Evolutionary conservation across 192 early-diverging fungal genomes (phyloP).

Genomic region (Phlyctochytrium arcticum): DNA sequence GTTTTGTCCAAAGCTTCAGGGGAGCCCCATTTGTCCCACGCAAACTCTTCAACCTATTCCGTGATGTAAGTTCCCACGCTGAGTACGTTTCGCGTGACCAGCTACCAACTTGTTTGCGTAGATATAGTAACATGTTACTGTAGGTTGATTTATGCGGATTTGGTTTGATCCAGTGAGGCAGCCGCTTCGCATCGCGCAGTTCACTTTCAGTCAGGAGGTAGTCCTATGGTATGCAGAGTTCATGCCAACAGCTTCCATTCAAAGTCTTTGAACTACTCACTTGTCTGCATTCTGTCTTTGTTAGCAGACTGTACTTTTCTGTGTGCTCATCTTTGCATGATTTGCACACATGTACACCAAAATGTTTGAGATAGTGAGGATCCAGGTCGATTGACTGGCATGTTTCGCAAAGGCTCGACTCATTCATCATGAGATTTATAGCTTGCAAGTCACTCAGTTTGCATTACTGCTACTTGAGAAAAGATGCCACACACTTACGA

Average conservation of each 20-base stretch:
- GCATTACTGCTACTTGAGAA: not conserved
- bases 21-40: conserved; percentile 88
- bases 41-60: conserved; percentile 80
- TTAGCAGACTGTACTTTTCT: conserved; percentile 90
- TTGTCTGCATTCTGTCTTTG: conserved; percentile 91
- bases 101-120: conserved; percentile 73
- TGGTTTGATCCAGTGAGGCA: conserved; percentile 82
- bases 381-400: conserved; percentile 86
- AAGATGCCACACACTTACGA: not conserved
- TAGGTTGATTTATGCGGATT: conserved; percentile 95
- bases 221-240: too few relatives aligned
- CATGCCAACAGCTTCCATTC: too few relatives aligned
- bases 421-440: conserved; percentile 26
- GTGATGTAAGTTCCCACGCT: too few relatives aligned
- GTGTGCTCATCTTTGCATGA: conserved; percentile 67
- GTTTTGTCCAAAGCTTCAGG: conserved; percentile 82
- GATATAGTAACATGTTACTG: conserved; percentile 95
- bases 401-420: conserved; percentile 73
- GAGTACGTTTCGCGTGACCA: too few relatives aligned
- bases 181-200: conserved; percentile 68
- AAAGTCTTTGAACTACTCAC: conserved; percentile 33
- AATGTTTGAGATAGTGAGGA: conserved; percentile 64
- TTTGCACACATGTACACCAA: conserved; percentile 71
- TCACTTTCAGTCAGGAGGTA: conserved; percentile 96
- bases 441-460: not conserved